A percentile compares a stretch with the other conserved stretches of the same genome.
Evolutionary conservation across 106 monocot species (phyloP).

Genomic region (Allium fistulosum): DNA sequence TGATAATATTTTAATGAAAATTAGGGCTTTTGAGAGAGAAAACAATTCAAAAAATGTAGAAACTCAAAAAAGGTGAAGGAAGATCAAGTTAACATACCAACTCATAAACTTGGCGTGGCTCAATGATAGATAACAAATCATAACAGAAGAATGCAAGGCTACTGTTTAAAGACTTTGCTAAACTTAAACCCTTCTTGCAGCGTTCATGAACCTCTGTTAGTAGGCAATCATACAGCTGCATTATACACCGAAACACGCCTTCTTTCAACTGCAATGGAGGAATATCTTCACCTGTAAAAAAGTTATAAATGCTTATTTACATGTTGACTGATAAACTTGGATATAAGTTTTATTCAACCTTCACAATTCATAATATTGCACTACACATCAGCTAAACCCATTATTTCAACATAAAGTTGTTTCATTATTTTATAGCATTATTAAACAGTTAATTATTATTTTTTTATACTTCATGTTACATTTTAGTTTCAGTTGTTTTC

Average conservation of each 20-base stretch:
- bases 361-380: no score
- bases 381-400: no score
- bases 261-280: constrained; percentile 96
- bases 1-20: no score
- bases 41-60: no score
- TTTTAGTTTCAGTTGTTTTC: no score
- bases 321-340: neutral
- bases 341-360: neutral
- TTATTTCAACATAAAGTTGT: no score
- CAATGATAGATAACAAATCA: constrained; percentile 85
- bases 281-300: constrained; percentile 83
- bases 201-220: constrained; percentile 96
- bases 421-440: no score
- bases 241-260: constrained; percentile 92
- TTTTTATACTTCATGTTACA: no score
- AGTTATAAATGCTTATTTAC: constrained; percentile 1
- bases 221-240: constrained; percentile 95
- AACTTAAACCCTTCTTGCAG: constrained; percentile 95
- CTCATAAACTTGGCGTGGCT: constrained; percentile 98
- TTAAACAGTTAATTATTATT: no score
- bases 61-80: no score
- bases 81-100: constrained; percentile 41
- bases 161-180: constrained; percentile 90
- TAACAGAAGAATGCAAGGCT: constrained; percentile 96
- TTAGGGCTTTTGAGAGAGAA: no score